Percentiles rank a stretch among this genome's conserved stretches.
Evolutionary conservation across 1,139 yeast species (phyloP).

Genomic region (Candida sanyaensis): DNA sequence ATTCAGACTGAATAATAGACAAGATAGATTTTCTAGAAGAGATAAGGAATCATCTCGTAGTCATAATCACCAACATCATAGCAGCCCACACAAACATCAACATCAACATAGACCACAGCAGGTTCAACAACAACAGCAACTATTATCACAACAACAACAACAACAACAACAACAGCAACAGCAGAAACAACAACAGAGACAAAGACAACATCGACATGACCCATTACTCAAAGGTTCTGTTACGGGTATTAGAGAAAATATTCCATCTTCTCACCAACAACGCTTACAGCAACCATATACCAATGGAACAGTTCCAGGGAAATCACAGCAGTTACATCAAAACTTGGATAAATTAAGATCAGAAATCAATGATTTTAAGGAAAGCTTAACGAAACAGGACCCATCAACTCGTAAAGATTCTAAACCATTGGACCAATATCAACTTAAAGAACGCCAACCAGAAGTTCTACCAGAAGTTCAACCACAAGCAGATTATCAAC

Average conservation of each 20-base stretch:
- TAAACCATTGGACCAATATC: not conserved
- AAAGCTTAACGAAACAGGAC: slow-evolving; percentile 38
- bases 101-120: slow-evolving; percentile 11
- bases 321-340: slow-evolving; percentile 41
- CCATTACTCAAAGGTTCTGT: slow-evolving; percentile 3
- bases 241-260: slow-evolving; percentile 1
- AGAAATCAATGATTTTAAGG: slow-evolving; percentile 51
- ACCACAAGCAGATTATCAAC: slow-evolving; percentile 4
- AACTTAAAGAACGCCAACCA: not conserved
- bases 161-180: slow-evolving; percentile 9
- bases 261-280: slow-evolving; percentile 1
- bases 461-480: not conserved
- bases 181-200: not conserved
- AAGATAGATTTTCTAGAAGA: slow-evolving; percentile 10
- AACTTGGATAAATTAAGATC: slow-evolving; percentile 44
- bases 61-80: slow-evolving; percentile 1
- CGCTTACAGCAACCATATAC: slow-evolving; percentile 17
- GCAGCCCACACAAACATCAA: slow-evolving; percentile 4
- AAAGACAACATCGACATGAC: slow-evolving; percentile 2
- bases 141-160: slow-evolving; percentile 6
- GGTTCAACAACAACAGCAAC: slow-evolving; percentile 8
- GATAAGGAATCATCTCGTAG: slow-evolving; percentile 2
- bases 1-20: slow-evolving; percentile 17
- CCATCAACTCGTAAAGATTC: slow-evolving; percentile 7
- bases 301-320: slow-evolving; percentile 13